A percentile compares a stretch with the other conserved stretches of the same genome.
Conservation (phyloP, 2,329 filamentous ascomycete genomes). For the Emmonsiellopsis sp. region DNA sequence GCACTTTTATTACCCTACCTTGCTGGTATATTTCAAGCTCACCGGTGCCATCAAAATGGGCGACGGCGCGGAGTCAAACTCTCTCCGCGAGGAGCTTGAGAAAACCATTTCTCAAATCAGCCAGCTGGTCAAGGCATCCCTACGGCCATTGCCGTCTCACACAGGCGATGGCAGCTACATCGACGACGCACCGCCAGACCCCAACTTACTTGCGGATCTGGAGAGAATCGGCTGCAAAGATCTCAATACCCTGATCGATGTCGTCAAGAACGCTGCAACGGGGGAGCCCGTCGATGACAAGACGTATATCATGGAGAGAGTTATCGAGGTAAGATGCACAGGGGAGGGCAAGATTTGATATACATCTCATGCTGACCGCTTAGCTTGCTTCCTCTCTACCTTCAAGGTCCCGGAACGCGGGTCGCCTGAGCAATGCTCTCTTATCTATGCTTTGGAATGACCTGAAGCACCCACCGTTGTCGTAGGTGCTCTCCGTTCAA, state of each 20-base stretch:
- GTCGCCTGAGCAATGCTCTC: conserved; percentile 17
- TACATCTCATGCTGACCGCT: conserved; percentile 36
- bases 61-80: conserved; percentile 13
- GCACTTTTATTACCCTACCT: no score
- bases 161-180: conserved; percentile 35
- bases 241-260: conserved; percentile 31
- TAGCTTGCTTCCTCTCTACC: conserved; percentile 22
- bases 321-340: conserved; percentile 36
- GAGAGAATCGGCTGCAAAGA: conserved; percentile 39
- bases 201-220: conserved; percentile 38
- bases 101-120: conserved; percentile 29
- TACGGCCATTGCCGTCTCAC: conserved; percentile 33
- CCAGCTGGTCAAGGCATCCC: conserved; percentile 32
- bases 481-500: conserved; percentile 20
- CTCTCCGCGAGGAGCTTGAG: conserved; percentile 24
- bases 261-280: conserved; percentile 35
- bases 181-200: conserved; percentile 22
- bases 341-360: conserved; percentile 32
- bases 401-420: conserved; percentile 14
- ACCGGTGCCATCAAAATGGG: conserved; percentile 10
- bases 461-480: conserved; percentile 32
- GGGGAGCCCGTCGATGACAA: conserved; percentile 53
- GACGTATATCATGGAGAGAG: conserved; percentile 51
- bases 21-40: no score
- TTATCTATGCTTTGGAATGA: conserved; percentile 24